Base-by-base conservation (phyloP, 495 filamentous ascomycete species). In the Aspergillus olivimuriae region DNA sequence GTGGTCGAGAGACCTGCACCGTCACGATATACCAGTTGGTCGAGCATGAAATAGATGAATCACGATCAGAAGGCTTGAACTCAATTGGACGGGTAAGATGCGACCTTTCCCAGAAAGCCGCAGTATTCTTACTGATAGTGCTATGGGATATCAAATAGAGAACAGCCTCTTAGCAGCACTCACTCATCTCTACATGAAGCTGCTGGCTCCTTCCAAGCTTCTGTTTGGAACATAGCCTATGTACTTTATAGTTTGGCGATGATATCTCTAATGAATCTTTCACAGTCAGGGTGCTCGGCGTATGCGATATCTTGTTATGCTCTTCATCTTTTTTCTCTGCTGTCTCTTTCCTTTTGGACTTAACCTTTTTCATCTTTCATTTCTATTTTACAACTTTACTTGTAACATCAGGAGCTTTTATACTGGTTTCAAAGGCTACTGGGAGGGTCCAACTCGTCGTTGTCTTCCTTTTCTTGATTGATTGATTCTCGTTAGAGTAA, bases 1-100 rank as follows among this genome's bases (percentile, higher is more conserved):
- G 39, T 94, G 86, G 82, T 81, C 83, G 4, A 84, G 83, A 58
- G 82, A 85, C 46, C 75, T 97, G 30, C 87, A 94, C 45, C 69
- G 66, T 23, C 68, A 72, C 44, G 73, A 76, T 45, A 47, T 74
- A 11, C 71, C 74, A n/a, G 49, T 72, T 41, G 66, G 58, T 34
- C 66, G 66, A 39, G 58, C 43, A 26, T 34, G 11, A n/a, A n/a
- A n/a, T n/a, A n/a, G n/a, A n/a, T n/a, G n/a, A n/a, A 31, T 10
- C 26, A 31, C 17, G 17, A 44, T 5, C 6, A 28, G 24, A 28
- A 11, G 24, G 24, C 11, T 28, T 28, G 24, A 28, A 5, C 24
- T 28, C 24, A n/a, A 34, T 34, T 12, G 31, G 4, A 4, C 17
- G 7, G 15, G 16, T 36, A 36, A 36, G 34, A 1, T 19, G 34